Evolutionary conservation across 345 rosid species (phyloP), one percentile per base, ranked within the genome.

Genomic region (Citrus mangshanensis): DNA sequence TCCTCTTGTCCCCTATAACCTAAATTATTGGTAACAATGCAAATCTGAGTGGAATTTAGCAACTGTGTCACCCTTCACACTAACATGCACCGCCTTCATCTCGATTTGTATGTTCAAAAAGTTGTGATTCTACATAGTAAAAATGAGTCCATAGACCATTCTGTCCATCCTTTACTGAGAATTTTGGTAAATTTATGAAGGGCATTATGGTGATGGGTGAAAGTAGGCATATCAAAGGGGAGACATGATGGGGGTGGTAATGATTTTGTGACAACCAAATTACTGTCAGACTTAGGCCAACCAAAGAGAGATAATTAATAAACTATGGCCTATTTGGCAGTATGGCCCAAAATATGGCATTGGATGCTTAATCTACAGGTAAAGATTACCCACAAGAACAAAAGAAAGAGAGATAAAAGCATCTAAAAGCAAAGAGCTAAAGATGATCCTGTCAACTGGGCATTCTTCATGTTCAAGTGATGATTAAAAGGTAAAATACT

Each of bases 1-100:
- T 87, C 69, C 81, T 67, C 72, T 85, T 84, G 89, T 88, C 86
- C 69, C 85, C 86, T 76, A 18, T 70, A 32, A 8, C 22, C 67
- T 27, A 69, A 27, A 68, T 63, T 73, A 55, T 73, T 73, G 77
- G 70, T 34, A 62, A 69, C 56, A n/a, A 27, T 63, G 58, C 13
- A 58, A 34, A 77, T 24, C 34, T 62, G 6, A 9, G 27, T 70
- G 60, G 68, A 70, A 69, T 61, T 38, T 21, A 19, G 78, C 74
- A 77, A 55, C 67, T 8, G 51, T 75, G 40, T 73, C 80, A 34
- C 84, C 70, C 70, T 46, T 66, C 67, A 27, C 74, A 24, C 56
- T 21, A 37, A 63, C 78, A 54, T 25, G 18, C 80, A 64, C 78
- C 74, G 62, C 34, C 73, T 40, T 68, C 18, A 10, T 18, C 65